Evolutionary conservation across 1,284 basidiomycete genomes (phyloP).

Genomic region (Cronartium quercuum): DNA sequence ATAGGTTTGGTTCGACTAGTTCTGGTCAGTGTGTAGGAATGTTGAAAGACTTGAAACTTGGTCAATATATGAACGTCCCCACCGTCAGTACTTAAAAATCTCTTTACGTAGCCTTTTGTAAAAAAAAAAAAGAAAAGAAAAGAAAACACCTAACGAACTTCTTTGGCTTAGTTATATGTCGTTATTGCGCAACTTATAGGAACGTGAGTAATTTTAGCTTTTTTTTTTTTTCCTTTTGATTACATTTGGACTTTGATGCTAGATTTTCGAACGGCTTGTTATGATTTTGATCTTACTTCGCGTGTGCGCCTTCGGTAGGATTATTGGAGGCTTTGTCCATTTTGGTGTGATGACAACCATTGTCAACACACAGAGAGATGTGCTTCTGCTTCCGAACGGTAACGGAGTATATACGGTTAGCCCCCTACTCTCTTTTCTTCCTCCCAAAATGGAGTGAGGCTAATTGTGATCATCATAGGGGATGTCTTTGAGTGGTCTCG

Average conservation of each 20-base stretch:
- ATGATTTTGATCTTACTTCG: not conserved
- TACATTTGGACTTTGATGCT: no score
- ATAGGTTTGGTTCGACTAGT: conserved; percentile 14
- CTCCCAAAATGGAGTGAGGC: not conserved
- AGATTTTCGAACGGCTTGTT: not conserved
- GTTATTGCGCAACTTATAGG: conserved; percentile 25
- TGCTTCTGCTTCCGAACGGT: conserved; percentile 28
- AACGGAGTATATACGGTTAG: conserved; percentile 30
- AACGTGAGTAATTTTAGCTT: conserved; percentile 13
- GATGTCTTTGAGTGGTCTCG: conserved; percentile 22
- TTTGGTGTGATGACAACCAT: conserved; percentile 20
- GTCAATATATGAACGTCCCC: conserved; percentile 30
- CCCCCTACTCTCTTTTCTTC: not conserved
- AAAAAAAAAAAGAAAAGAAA: no score
- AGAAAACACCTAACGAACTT: not conserved
- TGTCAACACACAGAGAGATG: conserved; percentile 32
- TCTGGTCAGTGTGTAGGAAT: conserved; percentile 17
- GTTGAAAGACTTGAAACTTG: conserved; percentile 25
- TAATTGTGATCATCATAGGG: not conserved
- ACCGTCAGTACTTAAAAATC: conserved; percentile 2
- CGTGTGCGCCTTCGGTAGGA: not conserved
- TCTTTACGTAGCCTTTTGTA: no score
- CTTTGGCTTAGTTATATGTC: conserved; percentile 4
- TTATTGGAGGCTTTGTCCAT: conserved; percentile 25
- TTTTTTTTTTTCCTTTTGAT: not conserved